phyloP scores from a whole-genome alignment of 2,329 filamentous ascomycete species.

The Ambrosiella xylebori region DNA sequence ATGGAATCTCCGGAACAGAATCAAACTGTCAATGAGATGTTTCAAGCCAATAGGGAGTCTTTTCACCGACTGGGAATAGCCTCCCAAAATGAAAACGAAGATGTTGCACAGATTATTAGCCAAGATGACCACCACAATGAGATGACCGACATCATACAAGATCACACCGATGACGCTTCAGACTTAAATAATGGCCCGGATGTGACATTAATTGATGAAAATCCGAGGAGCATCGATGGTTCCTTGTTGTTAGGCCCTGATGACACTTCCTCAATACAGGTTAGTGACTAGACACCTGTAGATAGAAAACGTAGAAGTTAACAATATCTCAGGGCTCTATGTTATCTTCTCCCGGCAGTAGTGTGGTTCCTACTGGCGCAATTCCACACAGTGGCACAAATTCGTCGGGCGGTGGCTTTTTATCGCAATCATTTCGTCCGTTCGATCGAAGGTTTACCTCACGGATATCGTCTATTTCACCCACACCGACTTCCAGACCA shows the following conservation, averaged over 20 bases:
- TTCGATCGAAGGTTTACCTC: slow-evolving; percentile 94
- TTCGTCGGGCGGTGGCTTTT: slow-evolving; percentile 42
- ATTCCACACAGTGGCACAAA: slow-evolving; percentile 42
- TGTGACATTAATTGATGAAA: not conserved
- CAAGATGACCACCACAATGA: not conserved
- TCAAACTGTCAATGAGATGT: too few relatives aligned
- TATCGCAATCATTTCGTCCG: slow-evolving; percentile 54
- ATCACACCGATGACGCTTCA: not conserved
- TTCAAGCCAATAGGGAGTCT: too few relatives aligned
- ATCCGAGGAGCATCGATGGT: slow-evolving; percentile 44
- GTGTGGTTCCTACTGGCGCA: slow-evolving; percentile 50
- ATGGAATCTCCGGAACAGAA: too few relatives aligned
- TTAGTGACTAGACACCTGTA: slow-evolving; percentile 19
- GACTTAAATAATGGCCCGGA: not conserved
- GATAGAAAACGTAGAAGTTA: not conserved
- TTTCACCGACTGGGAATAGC: too few relatives aligned
- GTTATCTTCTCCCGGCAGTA: slow-evolving; percentile 54
- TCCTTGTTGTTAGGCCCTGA: slow-evolving; percentile 69
- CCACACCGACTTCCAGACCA: slow-evolving; percentile 43
- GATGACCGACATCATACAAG: not conserved
- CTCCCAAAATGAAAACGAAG: not conserved
- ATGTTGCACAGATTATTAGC: not conserved
- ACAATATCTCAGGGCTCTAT: slow-evolving; percentile 33
- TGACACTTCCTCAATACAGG: slow-evolving; percentile 69
- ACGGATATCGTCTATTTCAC: slow-evolving; percentile 48